Base-by-base conservation (phyloP, 1,139 yeast genomes). In the Kurtzmaniella quercitrusa region DNA sequence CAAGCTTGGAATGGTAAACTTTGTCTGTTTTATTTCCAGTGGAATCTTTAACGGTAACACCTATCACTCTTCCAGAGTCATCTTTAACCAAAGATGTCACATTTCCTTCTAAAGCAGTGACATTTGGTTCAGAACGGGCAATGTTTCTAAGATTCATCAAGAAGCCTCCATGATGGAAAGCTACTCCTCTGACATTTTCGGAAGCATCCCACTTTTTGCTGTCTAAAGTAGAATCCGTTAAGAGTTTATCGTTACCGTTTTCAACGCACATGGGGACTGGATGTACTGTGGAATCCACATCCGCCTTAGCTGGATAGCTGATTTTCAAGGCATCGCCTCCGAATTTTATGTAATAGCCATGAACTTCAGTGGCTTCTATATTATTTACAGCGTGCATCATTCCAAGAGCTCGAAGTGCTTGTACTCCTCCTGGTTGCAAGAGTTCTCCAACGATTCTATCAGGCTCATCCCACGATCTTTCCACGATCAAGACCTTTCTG, bases 361-460 rank as follows among this genome's bases (percentile, higher is more conserved):
- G 65, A 36, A 83, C 88, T 21, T 79, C 79, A 16, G 79, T 76
- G 11, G 97, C 97, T 39, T 83, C 93, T 45, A 93, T 93, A 46
- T 79, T 79, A 54, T 88, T 88, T 36, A 93, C 67, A 2, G 95
- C 83, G 49, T 80, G 78, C 21, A 77, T 76, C 86, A 93, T 80
- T 3, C 97, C 98, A 28, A 93, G 69, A 51, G 86, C 83, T 50
- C 76, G 71, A 46, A 93, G 71, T 1, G 96, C 94, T 57, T 84
- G 79, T 32, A 91, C 69, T 12, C 98, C 98, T 21, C 89, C 93
- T 3, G 99, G 99, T 63, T 93, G 99, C 75, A 93, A 75, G 55
- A 93, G 74, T 62, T 93, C 99, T 36, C 99, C 99, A 33, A 93
- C 98, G 46, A 93, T 93, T 53, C 98, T 77, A 62, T 93, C 97